Evolutionary conservation across 2,329 filamentous ascomycete genomes (phyloP).

Genomic region (Cytospora chrysosperma): DNA sequence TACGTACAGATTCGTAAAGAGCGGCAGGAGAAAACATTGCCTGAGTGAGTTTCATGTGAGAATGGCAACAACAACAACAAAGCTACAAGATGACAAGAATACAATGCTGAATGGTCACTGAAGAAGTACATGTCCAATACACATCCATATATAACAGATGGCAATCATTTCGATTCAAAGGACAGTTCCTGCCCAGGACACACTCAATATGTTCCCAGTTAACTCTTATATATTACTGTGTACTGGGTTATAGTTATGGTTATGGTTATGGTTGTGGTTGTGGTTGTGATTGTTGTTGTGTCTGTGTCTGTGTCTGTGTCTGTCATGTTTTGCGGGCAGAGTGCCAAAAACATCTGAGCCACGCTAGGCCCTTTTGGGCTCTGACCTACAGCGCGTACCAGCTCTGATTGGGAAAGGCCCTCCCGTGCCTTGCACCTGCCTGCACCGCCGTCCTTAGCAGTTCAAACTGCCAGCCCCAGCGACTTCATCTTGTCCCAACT

Average conservation of each 20-base stretch:
- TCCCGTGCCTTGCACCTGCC: background rate
- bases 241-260: background rate
- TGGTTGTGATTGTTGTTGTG: too few relatives aligned
- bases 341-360: constrained; percentile 9
- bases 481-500: constrained; percentile 13
- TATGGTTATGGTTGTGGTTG: background rate
- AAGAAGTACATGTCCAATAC: too few relatives aligned
- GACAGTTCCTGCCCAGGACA: background rate
- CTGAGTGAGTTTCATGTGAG: background rate
- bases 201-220: too few relatives aligned
- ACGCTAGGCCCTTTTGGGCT: constrained; percentile 15
- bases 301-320: background rate
- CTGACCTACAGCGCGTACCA: background rate
- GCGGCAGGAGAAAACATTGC: background rate
- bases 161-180: background rate
- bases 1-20: background rate
- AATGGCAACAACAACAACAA: background rate
- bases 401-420: constrained; percentile 17
- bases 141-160: background rate
- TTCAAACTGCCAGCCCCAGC: constrained; percentile 8
- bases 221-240: too few relatives aligned
- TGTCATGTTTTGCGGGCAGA: constrained; percentile 17
- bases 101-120: too few relatives aligned
- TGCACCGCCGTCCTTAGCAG: constrained; percentile 9
- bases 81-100: too few relatives aligned